Conservation (phyloP, 352 stramenopile genomes). For the Globisporangium spiculum region DNA sequence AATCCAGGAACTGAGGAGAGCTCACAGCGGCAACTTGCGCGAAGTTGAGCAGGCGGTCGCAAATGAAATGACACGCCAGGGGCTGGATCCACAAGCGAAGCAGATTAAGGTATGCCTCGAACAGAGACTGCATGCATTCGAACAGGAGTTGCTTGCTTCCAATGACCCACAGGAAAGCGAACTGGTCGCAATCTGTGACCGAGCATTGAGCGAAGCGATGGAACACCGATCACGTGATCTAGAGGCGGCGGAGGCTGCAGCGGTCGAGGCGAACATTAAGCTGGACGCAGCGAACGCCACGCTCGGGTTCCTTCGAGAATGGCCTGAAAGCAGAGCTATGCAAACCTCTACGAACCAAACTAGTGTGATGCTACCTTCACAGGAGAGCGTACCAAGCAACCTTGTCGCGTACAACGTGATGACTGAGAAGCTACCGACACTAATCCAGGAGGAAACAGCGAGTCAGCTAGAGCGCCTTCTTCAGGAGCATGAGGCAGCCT, state of each 20-base stretch:
- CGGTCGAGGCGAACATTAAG: neutral
- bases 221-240: neutral
- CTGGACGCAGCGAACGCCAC: neutral
- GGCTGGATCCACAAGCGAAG: neutral
- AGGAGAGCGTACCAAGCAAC: neutral
- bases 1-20: neutral
- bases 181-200: neutral
- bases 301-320: neutral
- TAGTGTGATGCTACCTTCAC: neutral
- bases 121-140: neutral
- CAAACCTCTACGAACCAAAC: neutral
- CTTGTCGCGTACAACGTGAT: conserved; percentile 3
- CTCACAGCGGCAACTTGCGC: neutral
- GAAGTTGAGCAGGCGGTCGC: neutral
- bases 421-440: conserved; percentile 1
- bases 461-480: conserved; percentile 4
- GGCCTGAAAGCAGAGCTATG: neutral
- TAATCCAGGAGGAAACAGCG: conserved; percentile 4
- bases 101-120: neutral
- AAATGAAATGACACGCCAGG: neutral
- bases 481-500: conserved; percentile 2
- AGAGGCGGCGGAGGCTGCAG: neutral
- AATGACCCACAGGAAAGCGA: neutral
- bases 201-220: neutral
- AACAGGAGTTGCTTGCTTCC: neutral